Base-by-base conservation (phyloP, 106 monocot genomes). In the Dendrobium officinale region DNA sequence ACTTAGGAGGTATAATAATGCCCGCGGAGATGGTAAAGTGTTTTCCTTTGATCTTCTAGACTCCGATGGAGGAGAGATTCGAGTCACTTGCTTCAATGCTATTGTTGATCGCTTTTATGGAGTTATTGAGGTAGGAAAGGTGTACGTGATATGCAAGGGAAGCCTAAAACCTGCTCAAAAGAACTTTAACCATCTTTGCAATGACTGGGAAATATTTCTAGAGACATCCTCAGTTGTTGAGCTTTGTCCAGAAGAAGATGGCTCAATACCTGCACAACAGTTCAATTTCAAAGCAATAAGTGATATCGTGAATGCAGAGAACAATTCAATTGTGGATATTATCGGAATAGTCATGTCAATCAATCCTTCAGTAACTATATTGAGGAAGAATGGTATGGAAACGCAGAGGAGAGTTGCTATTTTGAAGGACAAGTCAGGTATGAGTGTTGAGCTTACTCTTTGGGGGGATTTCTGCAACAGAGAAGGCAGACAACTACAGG, bases 31-130 rank as follows among this genome's bases (percentile, higher is more conserved):
- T 85, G 99, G 99, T 19, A 99, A 99, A 81, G 99, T 95, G 4
- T 99, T 99, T 77, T 95, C 95, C 48, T 99, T 99, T 78, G 99
- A 99, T 75, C 87, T 99, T n/a, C 93, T 99, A 80, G 99, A 99
- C 80, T 93, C 93, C 48, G 93, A 93, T 54, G 99, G 92, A 70
- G 99, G 95, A 40, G 99, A 95, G 84, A 99, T 99, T 45, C 86
- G 95, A 72, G 93, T 72, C 22, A 99, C 93, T 40, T 95, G 99
- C 82, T 99, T 99, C 81, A 95, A 99, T 89, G 81, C 89, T 33
- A 80, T 88, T 40, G 88, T 88, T 42, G 99, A 99, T 78, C 89
- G 88, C 5, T 99, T 99, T 79, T 93, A 86, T 79, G 87, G 91
- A 55, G 74, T 79, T 72, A 81, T 99, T 6, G 92, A 99, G 78